These are phyloP conservation scores for Wickerhamiella australiensis DNA, from an alignment of 805 yeast species.

Conservation along the genomic window DNA sequence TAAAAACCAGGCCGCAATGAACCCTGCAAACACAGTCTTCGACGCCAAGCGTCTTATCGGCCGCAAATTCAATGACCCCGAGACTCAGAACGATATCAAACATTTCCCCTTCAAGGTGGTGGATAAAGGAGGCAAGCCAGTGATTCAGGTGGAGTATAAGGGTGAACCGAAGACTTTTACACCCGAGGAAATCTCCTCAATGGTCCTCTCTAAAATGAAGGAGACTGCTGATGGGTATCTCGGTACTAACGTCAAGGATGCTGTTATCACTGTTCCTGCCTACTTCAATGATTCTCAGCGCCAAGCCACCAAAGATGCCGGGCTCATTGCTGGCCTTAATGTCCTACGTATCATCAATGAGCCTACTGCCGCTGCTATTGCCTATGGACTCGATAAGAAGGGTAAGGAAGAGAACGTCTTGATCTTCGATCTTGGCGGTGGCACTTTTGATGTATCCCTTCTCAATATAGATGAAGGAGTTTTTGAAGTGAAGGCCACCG, in stretches of 20 bases:
- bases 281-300: constrained; percentile 96
- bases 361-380: constrained; percentile 98
- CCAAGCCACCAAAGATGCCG: constrained; percentile 97
- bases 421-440: constrained; percentile 96
- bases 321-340: constrained; percentile 89
- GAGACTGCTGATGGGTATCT: constrained; percentile 85
- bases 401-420: constrained; percentile 77
- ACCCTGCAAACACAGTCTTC: constrained; percentile 84
- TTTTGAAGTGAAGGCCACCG: constrained; percentile 92
- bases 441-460: constrained; percentile 94
- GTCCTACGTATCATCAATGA: constrained; percentile 91
- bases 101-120: constrained; percentile 81
- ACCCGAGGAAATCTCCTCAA: constrained; percentile 89
- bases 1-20: constrained; percentile 96
- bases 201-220: constrained; percentile 86
- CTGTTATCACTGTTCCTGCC: constrained; percentile 94
- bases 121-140: constrained; percentile 75
- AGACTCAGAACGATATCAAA: constrained; percentile 66
- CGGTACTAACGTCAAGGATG: constrained; percentile 75
- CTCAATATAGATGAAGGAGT: constrained; percentile 91
- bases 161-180: constrained; percentile 80
- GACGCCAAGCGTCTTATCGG: constrained; percentile 94
- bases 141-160: constrained; percentile 73
- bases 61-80: constrained; percentile 65
- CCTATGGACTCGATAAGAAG: constrained; percentile 76